These are phyloP conservation scores for Pseudomonodictys pantanalensis DNA, from an alignment of 495 filamentous ascomycete genomes.

Conservation along the genomic window DNA sequence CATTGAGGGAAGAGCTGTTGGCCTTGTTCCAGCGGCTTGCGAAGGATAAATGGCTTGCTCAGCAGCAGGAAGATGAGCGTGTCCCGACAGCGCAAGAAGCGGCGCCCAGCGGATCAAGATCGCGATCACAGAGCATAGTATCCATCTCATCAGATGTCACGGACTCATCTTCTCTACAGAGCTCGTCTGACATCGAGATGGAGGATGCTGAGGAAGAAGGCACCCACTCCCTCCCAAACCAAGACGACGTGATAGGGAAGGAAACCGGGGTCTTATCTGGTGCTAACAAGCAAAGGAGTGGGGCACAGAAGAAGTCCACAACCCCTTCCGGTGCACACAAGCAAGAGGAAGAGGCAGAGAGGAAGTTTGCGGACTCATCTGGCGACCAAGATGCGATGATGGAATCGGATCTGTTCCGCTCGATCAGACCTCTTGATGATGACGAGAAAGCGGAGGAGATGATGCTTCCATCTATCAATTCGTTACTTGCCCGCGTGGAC, in stretches of 20 bases:
- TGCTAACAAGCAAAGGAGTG: too few relatives aligned
- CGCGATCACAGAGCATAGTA: too few relatives aligned
- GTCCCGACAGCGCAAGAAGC: not conserved
- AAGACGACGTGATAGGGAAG: too few relatives aligned
- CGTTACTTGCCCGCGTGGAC: constrained; percentile 65
- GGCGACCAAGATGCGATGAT: not conserved
- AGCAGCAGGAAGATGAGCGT: constrained; percentile 18
- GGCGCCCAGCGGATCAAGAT: not conserved
- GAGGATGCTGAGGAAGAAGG: not conserved
- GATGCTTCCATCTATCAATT: constrained; percentile 60
- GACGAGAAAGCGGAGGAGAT: constrained; percentile 61
- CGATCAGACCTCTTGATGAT: constrained; percentile 52
- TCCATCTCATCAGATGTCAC: too few relatives aligned
- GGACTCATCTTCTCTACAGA: too few relatives aligned
- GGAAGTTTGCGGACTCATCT: not conserved
- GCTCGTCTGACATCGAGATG: constrained; percentile 7
- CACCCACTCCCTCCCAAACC: too few relatives aligned
- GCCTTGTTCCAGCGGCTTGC: constrained; percentile 60
- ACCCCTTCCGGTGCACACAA: not conserved
- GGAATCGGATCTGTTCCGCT: not conserved
- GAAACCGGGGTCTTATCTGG: too few relatives aligned
- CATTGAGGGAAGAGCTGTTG: constrained; percentile 64
- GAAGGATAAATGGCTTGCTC: constrained; percentile 56
- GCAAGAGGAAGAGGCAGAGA: not conserved
- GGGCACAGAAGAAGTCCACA: too few relatives aligned